phyloP scores from a whole-genome alignment of 2,329 filamentous ascomycete genomes.

The Chrysoporthe deuterocubensis region DNA sequence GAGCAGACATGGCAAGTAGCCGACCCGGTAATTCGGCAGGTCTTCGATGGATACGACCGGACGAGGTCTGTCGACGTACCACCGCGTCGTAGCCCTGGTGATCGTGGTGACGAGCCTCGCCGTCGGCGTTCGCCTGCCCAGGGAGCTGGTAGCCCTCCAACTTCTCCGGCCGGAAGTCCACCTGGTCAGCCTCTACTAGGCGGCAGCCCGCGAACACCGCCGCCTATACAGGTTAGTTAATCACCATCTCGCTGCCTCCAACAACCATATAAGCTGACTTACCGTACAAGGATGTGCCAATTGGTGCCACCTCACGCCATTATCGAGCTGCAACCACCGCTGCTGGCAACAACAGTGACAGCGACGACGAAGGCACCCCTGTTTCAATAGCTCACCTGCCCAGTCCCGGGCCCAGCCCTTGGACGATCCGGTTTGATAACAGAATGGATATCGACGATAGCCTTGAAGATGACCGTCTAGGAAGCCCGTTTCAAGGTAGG shows the following conservation, averaged over 20 bases:
- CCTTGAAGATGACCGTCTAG: neutral
- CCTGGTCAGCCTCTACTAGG: neutral
- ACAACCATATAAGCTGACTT: neutral
- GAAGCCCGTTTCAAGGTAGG: neutral
- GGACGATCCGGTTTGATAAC: neutral
- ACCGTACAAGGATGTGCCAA: neutral
- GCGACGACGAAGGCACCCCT: neutral
- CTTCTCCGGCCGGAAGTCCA: neutral
- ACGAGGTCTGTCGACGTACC: neutral
- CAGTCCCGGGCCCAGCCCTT: neutral
- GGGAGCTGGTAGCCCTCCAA: neutral
- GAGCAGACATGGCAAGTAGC: neutral
- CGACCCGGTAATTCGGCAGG: constrained; percentile 20
- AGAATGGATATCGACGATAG: neutral
- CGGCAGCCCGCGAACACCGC: neutral
- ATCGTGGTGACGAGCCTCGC: neutral
- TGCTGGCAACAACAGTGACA: neutral
- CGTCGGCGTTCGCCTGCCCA: neutral
- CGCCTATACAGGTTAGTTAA: neutral
- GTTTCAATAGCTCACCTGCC: neutral
- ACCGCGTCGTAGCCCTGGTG: neutral
- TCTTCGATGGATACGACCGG: constrained; percentile 26
- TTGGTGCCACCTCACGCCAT: neutral
- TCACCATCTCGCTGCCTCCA: neutral
- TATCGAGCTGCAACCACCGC: neutral